Conservation (phyloP, 106 monocot species). For the Dendrobium catenatum region DNA sequence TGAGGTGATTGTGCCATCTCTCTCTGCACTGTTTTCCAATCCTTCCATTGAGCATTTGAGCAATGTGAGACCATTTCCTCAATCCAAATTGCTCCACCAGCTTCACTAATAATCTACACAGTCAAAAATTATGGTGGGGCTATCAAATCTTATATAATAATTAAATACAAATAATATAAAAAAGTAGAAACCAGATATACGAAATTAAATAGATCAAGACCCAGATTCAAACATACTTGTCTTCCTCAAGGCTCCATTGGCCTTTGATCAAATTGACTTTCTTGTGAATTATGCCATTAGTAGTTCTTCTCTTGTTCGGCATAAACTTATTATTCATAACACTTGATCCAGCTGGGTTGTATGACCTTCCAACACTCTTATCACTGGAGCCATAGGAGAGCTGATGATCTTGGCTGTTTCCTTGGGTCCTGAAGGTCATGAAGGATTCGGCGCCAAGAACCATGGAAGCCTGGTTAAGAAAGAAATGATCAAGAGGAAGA, state of each 20-base stretch:
- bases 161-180: neutral
- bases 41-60: conserved; percentile 54
- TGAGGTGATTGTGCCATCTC: conserved; percentile 92
- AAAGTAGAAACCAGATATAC: neutral
- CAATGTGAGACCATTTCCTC: conserved; percentile 72
- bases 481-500: neutral
- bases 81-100: conserved; percentile 64
- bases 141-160: conserved; percentile 3
- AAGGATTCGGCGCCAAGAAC: conserved; percentile 9
- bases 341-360: neutral
- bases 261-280: conserved; percentile 50
- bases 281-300: conserved; percentile 16
- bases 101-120: conserved; percentile 35
- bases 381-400: neutral
- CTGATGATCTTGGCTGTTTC: neutral
- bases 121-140: neutral
- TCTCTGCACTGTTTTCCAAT: conserved; percentile 87
- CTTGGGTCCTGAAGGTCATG: conserved; percentile 9
- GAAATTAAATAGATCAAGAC: neutral
- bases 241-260: conserved; percentile 74
- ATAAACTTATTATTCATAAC: neutral
- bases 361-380: neutral
- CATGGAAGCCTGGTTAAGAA: neutral
- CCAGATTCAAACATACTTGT: conserved; percentile 29
- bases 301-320: neutral